Conservation (phyloP, 108 stramenopile genomes). For the Fragilaria crotonensis region DNA sequence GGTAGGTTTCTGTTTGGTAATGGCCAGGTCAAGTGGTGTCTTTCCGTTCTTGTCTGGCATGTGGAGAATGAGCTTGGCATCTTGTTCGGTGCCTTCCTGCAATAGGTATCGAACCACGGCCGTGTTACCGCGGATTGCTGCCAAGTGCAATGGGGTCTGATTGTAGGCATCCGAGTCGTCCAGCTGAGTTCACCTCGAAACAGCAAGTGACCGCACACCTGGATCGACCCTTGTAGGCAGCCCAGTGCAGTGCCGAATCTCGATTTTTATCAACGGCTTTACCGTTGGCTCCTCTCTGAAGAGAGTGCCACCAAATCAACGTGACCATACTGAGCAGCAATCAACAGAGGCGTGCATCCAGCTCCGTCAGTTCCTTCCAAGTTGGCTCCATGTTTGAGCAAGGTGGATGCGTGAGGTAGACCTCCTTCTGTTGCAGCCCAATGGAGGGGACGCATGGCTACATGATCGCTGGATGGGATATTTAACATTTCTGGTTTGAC, state of each 20-base stretch:
- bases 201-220: slow-evolving; percentile 81
- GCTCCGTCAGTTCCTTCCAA: slow-evolving; percentile 54
- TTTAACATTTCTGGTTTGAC: slow-evolving; percentile 25
- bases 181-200: slow-evolving; percentile 44
- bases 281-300: slow-evolving; percentile 74
- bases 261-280: slow-evolving; percentile 64
- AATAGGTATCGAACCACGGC: slow-evolving; percentile 70
- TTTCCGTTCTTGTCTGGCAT: slow-evolving; percentile 71
- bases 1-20: slow-evolving; percentile 68
- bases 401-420: slow-evolving; percentile 60
- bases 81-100: slow-evolving; percentile 32
- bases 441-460: slow-evolving; percentile 92
- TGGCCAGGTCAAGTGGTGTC: slow-evolving; percentile 67
- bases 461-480: slow-evolving; percentile 50
- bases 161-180: slow-evolving; percentile 79
- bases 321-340: slow-evolving; percentile 93
- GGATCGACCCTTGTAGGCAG: slow-evolving; percentile 88
- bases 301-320: slow-evolving; percentile 86
- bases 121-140: slow-evolving; percentile 81
- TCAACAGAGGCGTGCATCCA: slow-evolving; percentile 87
- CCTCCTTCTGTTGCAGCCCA: slow-evolving; percentile 93
- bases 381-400: slow-evolving; percentile 50
- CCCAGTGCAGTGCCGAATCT: slow-evolving; percentile 96
- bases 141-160: slow-evolving; percentile 93
- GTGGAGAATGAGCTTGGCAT: slow-evolving; percentile 6